Percentiles rank a stretch among this genome's conserved stretches.
phyloP scores from a whole-genome alignment of 2,329 filamentous ascomycete genomes.

The Phyllosticta capitalensis region DNA sequence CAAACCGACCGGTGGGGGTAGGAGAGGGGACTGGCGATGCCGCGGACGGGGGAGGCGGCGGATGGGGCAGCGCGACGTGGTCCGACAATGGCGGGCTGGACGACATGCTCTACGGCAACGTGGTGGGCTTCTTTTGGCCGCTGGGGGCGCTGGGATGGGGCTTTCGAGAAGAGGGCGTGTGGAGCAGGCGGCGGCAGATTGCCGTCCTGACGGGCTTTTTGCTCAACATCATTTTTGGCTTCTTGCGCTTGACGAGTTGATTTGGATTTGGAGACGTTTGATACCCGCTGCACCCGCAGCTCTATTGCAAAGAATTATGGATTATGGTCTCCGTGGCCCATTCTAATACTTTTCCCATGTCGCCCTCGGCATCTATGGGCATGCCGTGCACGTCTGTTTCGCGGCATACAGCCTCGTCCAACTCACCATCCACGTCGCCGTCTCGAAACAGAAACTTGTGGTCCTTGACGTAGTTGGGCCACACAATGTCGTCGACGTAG shows the following conservation, averaged over 20 bases:
- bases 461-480: conserved; percentile 82
- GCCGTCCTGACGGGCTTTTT: conserved; percentile 79
- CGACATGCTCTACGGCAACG: conserved; percentile 76
- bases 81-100: conserved; percentile 59
- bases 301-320: not conserved
- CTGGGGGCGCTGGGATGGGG: conserved; percentile 79
- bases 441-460: conserved; percentile 71
- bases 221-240: conserved; percentile 67
- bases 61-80: conserved; percentile 43
- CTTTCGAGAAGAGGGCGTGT: conserved; percentile 77
- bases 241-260: conserved; percentile 39
- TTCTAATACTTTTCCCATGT: conserved; percentile 17
- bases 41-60: conserved; percentile 28
- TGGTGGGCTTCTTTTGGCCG: conserved; percentile 93
- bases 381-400: conserved; percentile 25
- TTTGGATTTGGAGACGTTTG: not conserved
- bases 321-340: conserved; percentile 5
- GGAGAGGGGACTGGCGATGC: conserved; percentile 24
- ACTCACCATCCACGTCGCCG: conserved; percentile 53
- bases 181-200: conserved; percentile 72
- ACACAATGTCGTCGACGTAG: conserved; percentile 90
- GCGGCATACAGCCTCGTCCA: conserved; percentile 35
- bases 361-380: conserved; percentile 28
- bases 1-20: conserved; percentile 12
- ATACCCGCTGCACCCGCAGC: conserved; percentile 8